These are phyloP conservation scores for Artemisia tridentata DNA, from an alignment of 129 eudicot species.

Conservation along the genomic window DNA sequence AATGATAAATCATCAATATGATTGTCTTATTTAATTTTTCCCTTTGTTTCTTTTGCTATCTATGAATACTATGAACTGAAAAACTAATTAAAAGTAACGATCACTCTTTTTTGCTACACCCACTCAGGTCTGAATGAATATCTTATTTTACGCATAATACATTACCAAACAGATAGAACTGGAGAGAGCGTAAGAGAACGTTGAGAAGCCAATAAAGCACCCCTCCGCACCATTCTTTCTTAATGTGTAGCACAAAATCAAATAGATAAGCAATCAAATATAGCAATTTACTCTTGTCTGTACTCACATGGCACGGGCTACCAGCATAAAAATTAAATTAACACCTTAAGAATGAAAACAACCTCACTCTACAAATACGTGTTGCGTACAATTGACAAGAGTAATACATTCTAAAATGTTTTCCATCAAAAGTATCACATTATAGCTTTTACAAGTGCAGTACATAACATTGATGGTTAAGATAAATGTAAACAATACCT, in stretches of 20 bases:
- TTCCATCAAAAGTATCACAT: too few species aligned
- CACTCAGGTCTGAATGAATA: conserved; percentile 93
- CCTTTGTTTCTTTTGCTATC: too few species aligned
- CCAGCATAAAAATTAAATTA: conserved; percentile 29
- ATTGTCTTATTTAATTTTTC: too few species aligned
- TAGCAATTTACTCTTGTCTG: conserved; percentile 7
- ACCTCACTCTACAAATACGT: background rate
- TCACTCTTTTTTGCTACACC: conserved; percentile 48
- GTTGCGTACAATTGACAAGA: background rate
- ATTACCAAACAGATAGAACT: conserved; percentile 90
- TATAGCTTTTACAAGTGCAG: too few species aligned
- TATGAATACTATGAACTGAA: conserved; percentile 25
- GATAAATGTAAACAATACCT: too few species aligned
- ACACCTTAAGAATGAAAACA: conserved; percentile 6
- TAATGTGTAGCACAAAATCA: conserved; percentile 31
- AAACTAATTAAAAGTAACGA: conserved; percentile 16
- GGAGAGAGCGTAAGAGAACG: conserved; percentile 74
- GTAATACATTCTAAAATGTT: too few species aligned
- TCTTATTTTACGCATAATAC: conserved; percentile 83
- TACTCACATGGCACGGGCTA: conserved; percentile 29
- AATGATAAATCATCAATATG: too few species aligned
- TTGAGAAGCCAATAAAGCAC: conserved; percentile 39
- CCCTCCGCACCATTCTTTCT: conserved; percentile 20
- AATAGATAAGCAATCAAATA: conserved; percentile 7
- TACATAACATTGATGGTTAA: too few species aligned